Evolutionary conservation across 1,284 basidiomycete species (phyloP).

Genomic region (Apiotrichum mycotoxinovorans): DNA sequence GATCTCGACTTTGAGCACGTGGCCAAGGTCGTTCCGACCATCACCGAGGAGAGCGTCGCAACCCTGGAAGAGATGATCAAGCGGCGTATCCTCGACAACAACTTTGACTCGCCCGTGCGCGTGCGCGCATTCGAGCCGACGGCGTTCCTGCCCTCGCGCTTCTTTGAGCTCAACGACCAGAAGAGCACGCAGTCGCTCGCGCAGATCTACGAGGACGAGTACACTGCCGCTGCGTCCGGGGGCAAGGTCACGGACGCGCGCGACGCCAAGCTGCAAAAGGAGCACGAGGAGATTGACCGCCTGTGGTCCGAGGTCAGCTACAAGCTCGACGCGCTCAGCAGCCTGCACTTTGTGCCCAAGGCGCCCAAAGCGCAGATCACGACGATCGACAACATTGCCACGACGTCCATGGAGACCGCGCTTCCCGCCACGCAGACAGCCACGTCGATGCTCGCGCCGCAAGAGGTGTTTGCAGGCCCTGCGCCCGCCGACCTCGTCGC

Average conservation of each 20-base stretch:
- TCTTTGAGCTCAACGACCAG: constrained; percentile 84
- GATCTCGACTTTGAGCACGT: constrained; percentile 91
- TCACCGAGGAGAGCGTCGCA: constrained; percentile 83
- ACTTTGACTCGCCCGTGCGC: constrained; percentile 88
- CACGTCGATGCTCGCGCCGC: constrained; percentile 82
- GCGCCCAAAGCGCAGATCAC: constrained; percentile 90
- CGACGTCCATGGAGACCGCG: constrained; percentile 83
- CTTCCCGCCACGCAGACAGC: constrained; percentile 76
- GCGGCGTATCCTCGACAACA: constrained; percentile 74
- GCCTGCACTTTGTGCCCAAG: constrained; percentile 94
- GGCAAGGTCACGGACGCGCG: constrained; percentile 64
- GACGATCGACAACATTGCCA: constrained; percentile 77
- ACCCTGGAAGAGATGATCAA: constrained; percentile 89
- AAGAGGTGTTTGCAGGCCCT: constrained; percentile 75
- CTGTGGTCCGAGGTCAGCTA: constrained; percentile 81
- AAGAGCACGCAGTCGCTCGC: constrained; percentile 85
- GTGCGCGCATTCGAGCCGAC: constrained; percentile 72
- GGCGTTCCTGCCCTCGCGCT: constrained; percentile 82
- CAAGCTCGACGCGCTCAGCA: constrained; percentile 90
- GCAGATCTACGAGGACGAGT: constrained; percentile 95
- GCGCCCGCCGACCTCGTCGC: constrained; percentile 58
- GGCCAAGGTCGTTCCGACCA: constrained; percentile 78
- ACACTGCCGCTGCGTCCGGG: constrained; percentile 59
- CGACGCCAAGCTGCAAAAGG: constrained; percentile 81
- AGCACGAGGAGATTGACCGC: constrained; percentile 79